A percentile compares a stretch with the other conserved stretches of the same genome.
phyloP scores from a whole-genome alignment of 2,329 filamentous ascomycete genomes.

The Aspergillus nomiae region DNA sequence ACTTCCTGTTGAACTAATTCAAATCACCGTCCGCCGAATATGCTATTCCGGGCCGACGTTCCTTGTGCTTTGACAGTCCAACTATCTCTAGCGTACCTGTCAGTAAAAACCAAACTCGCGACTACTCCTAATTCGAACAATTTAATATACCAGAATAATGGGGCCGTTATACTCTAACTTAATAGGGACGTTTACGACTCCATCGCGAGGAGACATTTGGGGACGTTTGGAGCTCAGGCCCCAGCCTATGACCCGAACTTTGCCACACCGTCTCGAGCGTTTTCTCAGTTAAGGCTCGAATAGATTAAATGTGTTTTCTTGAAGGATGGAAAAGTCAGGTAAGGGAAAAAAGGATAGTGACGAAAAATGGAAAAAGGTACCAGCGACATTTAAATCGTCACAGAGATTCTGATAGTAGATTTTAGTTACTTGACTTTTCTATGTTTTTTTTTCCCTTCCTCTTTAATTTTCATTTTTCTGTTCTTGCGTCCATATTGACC shows the following conservation, averaged over 20 bases:
- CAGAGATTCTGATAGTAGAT: not conserved
- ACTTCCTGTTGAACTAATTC: not conserved
- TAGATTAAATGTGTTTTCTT: not conserved
- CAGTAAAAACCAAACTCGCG: not conserved
- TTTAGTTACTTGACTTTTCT: not conserved
- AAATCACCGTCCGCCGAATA: not conserved
- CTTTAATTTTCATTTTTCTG: not conserved
- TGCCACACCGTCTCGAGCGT: slow-evolving; percentile 1
- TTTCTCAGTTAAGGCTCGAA: not conserved
- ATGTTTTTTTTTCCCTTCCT: not conserved
- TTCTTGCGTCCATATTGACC: not conserved
- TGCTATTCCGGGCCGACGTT: not conserved
- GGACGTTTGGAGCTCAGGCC: slow-evolving; percentile 19
- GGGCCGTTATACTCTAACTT: slow-evolving; percentile 7
- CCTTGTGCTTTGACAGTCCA: not conserved
- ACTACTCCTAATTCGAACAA: not conserved
- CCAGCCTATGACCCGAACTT: slow-evolving; percentile 8
- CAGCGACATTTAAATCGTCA: not conserved
- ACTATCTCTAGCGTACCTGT: not conserved
- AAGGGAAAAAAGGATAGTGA: not conserved
- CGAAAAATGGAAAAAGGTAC: not conserved
- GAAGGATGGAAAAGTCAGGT: not conserved
- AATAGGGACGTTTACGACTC: not conserved
- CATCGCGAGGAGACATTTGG: not conserved
- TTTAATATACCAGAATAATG: slow-evolving; percentile 3